A percentile compares a stretch with the other conserved stretches of the same genome.
Evolutionary conservation across 441 rosid genomes (phyloP).

Genomic region (Populus hybrid): DNA sequence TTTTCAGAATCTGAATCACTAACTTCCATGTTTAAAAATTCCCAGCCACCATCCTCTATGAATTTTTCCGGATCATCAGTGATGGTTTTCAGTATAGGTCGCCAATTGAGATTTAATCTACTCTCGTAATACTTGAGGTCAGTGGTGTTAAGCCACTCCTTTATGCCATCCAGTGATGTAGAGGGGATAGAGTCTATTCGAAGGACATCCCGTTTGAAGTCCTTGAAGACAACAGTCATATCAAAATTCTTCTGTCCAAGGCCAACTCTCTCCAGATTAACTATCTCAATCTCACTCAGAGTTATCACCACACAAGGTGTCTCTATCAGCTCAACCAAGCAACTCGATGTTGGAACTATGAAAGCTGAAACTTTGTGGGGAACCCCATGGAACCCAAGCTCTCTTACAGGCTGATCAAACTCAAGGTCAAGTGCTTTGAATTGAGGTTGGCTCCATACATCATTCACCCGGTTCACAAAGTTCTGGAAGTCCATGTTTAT

Average conservation of each 20-base stretch:
- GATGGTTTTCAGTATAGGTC: slow-evolving; percentile 72
- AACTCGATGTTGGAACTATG: slow-evolving; percentile 80
- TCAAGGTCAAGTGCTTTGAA: slow-evolving; percentile 62
- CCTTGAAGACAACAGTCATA: slow-evolving; percentile 77
- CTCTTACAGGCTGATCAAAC: slow-evolving; percentile 83
- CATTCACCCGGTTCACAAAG: slow-evolving; percentile 73
- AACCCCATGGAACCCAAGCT: slow-evolving; percentile 79
- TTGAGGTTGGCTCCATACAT: slow-evolving; percentile 71
- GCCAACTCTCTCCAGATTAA: slow-evolving; percentile 82
- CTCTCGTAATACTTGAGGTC: slow-evolving; percentile 82
- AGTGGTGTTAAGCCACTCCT: slow-evolving; percentile 85
- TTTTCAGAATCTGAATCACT: slow-evolving; percentile 73
- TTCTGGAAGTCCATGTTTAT: slow-evolving; percentile 70
- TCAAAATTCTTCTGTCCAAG: slow-evolving; percentile 86
- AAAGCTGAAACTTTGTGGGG: slow-evolving; percentile 73
- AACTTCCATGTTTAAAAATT: slow-evolving; percentile 72
- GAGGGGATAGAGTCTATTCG: slow-evolving; percentile 78
- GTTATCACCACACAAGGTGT: slow-evolving; percentile 71
- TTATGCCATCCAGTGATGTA: slow-evolving; percentile 69
- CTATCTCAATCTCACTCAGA: slow-evolving; percentile 77
- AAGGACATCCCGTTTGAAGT: slow-evolving; percentile 71
- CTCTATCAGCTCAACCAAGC: slow-evolving; percentile 71
- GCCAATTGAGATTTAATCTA: slow-evolving; percentile 79
- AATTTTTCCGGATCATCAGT: slow-evolving; percentile 79
- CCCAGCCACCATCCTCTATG: slow-evolving; percentile 84